Evolutionary conservation across 2,329 filamentous ascomycete species (phyloP), one percentile per base, ranked within the genome.

Genomic region (Pseudofabraea citricarpa): DNA sequence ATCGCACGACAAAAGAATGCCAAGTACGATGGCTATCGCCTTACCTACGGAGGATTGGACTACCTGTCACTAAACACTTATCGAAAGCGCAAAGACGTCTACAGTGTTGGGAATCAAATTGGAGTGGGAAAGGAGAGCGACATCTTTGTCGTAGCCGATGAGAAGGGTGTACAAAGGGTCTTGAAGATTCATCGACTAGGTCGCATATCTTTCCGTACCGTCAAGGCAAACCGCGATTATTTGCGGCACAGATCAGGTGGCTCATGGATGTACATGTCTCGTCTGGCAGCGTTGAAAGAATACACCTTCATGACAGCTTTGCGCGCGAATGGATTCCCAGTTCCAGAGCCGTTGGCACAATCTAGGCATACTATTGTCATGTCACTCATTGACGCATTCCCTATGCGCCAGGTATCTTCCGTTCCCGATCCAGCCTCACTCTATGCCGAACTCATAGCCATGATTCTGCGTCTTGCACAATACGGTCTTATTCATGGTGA

Each of bases 81-180:
- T 64, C 84, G 90, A 45, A 85, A 87, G 56, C 75, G 81, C 52
- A 84, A 85, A 55, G 79, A 77, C 44, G 78, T 97, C 31, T 97
- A 95, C 75, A 94, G 87, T 54, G 88, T 97, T 4, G 93, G 93
- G 41, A 93, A 86, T 64, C 87, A 94, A 59, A 88, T 98, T 52
- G 93, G 94, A 37, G 90, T 97, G 3, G 93, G 93, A 42, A 98
- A 98, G 65, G 93, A 98, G 69, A 95, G 88, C 55, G 93, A 98
- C 61, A 97, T 98, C 60, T 87, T 94, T 65, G 84, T 97, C 45
- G 90, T 95, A 38, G 91, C 93, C 43, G 82, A 90, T 57, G 75
- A 89, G 41, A 76, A 75, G 5, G 90, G 89, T 45, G 71, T 72
- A 16, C 90, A 96, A 62, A 75, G 79, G 48, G 85, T 98, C 13